Evolutionary conservation across 441 rosid species (phyloP), one percentile per base, ranked within the genome.

Genomic region (Rhodomyrtus psidioides): DNA sequence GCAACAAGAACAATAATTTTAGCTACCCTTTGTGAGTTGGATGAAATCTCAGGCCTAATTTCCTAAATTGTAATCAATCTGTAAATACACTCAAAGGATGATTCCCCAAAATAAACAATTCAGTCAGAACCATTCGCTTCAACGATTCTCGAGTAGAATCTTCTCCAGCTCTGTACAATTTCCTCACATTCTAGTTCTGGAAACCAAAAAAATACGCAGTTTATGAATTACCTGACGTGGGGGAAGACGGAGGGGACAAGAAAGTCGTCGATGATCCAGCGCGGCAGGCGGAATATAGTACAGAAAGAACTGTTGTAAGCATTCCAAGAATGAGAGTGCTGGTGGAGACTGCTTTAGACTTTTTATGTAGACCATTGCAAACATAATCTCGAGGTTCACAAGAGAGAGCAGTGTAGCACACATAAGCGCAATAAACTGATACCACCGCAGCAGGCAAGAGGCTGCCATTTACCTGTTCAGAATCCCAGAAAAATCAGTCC

Each of bases 381-480:
- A 39, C 97, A 65, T 96, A 97, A 83, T 89, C 94, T 84, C 89
- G 95, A 16, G 99, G 99, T 91, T 97, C 99, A 81, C 99, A 94
- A 24, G 99, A 95, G 85, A 97, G 99, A 85, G 95, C 99, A 83
- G 98, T 97, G 91, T 89, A 97, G 94, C 99, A 97, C 86, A 97
- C 94, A 89, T 97, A 95, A 82, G 98, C 97, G 91, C 99, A 96
- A 84, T 97, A 97, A 83, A 95, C 90, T 7, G 99, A 94, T 90
- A 96, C 91, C 87, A 97, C 96, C 4, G 99, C 94, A 81, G 99
- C 99, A n/a, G 99, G 99, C 92, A 97, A 93, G 84, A 97, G 99
- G 91, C 99, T 97, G 57, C 99, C 99, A 83, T 95, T 97, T 74
- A 97, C 95, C 98, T 95, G 91, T 76, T 85, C 83, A 82, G 81